Conservation (phyloP, 441 rosid genomes). For the Eutrema salsugineum region DNA sequence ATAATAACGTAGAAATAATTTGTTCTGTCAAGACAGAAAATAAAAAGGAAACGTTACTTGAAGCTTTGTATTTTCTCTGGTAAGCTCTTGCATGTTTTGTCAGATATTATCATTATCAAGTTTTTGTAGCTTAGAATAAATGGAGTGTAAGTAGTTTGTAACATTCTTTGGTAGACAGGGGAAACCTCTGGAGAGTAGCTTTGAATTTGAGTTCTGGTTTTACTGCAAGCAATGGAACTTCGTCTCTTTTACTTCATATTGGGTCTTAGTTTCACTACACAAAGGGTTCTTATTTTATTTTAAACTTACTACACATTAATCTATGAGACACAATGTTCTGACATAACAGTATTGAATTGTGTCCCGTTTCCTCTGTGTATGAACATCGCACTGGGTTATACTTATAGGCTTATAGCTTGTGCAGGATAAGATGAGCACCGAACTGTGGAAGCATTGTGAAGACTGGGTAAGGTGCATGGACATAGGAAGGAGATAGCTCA, state of each 20-base stretch:
- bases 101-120: too few relatives aligned
- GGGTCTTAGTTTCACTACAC: neutral
- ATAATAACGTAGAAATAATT: neutral
- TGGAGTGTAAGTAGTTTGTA: too few relatives aligned
- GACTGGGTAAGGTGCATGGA: conserved; percentile 23
- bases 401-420: neutral
- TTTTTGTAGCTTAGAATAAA: too few relatives aligned
- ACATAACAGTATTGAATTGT: neutral
- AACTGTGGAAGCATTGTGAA: conserved; percentile 30
- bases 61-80: too few relatives aligned
- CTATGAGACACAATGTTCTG: neutral
- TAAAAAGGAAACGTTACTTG: too few relatives aligned
- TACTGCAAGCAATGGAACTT: neutral
- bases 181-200: neutral
- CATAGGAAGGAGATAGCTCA: conserved; percentile 34
- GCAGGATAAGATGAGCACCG: conserved; percentile 32
- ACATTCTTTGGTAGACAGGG: neutral
- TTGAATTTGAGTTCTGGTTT: neutral
- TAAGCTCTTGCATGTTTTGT: too few relatives aligned
- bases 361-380: neutral
- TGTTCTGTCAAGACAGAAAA: neutral
- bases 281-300: too few relatives aligned
- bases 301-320: too few relatives aligned
- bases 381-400: neutral
- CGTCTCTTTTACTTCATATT: neutral